Evolutionary conservation across 306 rosid genomes (phyloP).

Genomic region (Malus fusca): DNA sequence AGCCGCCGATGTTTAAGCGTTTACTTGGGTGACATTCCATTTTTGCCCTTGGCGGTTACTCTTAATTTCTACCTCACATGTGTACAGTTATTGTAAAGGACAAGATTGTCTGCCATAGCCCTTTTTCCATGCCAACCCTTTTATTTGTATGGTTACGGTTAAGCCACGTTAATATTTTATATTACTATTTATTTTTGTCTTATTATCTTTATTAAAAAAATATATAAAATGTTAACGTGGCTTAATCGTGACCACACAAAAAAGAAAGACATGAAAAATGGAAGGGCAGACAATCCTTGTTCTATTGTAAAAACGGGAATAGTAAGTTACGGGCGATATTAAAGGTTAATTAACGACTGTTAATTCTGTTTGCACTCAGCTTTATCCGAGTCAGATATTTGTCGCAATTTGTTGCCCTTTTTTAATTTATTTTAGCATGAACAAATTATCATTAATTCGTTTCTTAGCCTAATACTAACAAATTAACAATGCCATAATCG

Average conservation of each 20-base stretch:
- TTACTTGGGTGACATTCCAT: background rate
- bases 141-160: too few species aligned
- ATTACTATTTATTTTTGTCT: too few species aligned
- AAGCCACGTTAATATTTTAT: too few species aligned
- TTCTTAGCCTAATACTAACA: background rate
- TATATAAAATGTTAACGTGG: too few species aligned
- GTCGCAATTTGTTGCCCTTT: background rate
- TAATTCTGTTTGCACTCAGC: background rate
- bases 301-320: background rate
- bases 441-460: background rate
- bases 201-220: too few species aligned
- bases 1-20: background rate
- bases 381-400: background rate
- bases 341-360: background rate
- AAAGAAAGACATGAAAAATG: too few species aligned
- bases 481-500: background rate
- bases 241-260: too few species aligned
- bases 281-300: too few species aligned
- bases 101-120: too few species aligned
- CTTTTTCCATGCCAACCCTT: too few species aligned
- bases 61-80: background rate
- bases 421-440: background rate
- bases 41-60: slow-evolving; percentile 3
- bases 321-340: background rate
- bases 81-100: slow-evolving; percentile 27